These are phyloP conservation scores for Anisodus tanguticus DNA, from an alignment of 257 asterid species.

Conservation along the genomic window DNA sequence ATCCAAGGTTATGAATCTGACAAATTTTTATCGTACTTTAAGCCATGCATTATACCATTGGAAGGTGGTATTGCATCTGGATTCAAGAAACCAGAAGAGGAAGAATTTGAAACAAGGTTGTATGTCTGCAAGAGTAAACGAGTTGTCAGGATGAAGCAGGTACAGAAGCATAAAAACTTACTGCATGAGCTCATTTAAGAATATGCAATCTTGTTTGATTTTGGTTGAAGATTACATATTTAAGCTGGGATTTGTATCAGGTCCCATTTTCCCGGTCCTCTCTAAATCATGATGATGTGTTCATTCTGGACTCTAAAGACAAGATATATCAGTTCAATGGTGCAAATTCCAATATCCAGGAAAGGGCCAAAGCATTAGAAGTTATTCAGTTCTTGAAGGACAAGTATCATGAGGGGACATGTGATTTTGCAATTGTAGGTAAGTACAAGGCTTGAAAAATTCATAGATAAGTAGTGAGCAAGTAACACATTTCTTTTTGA, in stretches of 20 bases:
- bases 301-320: constrained; percentile 85
- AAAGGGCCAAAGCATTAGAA: constrained; percentile 98
- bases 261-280: constrained; percentile 97
- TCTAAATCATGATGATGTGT: constrained; percentile 93
- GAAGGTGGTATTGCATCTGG: constrained; percentile 98
- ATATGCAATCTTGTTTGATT: constrained; percentile 23
- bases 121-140: constrained; percentile 91
- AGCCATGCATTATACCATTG: constrained; percentile 91
- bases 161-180: constrained; percentile 36
- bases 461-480: background rate
- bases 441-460: constrained; percentile 35
- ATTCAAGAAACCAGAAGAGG: constrained; percentile 80
- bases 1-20: constrained; percentile 93
- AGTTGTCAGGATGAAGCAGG: constrained; percentile 87
- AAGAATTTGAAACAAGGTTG: constrained; percentile 81
- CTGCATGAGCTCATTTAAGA: background rate
- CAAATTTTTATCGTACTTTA: constrained; percentile 87
- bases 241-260: constrained; percentile 46
- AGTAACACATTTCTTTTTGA: background rate
- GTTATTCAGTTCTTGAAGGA: constrained; percentile 94
- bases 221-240: constrained; percentile 18
- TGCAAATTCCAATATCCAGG: constrained; percentile 93
- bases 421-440: constrained; percentile 98
- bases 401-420: constrained; percentile 88
- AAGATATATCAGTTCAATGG: constrained; percentile 99